Percentiles rank a stretch among this genome's conserved stretches.
phyloP scores from a whole-genome alignment of 192 early-diverging fungal species.

The Geranomyces michiganensis region DNA sequence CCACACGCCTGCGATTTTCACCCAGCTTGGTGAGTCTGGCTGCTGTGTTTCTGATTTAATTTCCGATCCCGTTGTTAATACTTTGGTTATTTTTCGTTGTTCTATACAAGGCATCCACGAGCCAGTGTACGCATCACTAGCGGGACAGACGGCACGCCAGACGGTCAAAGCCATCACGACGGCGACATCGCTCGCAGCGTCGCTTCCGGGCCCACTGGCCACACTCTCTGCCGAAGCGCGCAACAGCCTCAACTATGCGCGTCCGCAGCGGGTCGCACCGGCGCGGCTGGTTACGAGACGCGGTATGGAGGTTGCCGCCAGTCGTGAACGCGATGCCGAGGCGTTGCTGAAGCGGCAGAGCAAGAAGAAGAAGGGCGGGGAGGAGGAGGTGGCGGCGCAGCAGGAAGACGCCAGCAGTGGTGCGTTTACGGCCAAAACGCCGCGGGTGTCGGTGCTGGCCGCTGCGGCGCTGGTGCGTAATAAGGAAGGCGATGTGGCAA shows the following conservation, averaged over 20 bases:
- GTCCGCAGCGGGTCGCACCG: background rate
- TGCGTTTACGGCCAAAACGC: conserved; percentile 24
- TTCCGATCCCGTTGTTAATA: background rate
- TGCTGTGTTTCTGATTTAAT: background rate
- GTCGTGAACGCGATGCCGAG: background rate
- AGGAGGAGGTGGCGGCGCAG: conserved; percentile 2
- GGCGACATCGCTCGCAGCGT: conserved; percentile 30
- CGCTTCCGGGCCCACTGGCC: conserved; percentile 32
- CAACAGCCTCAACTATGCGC: conserved; percentile 39
- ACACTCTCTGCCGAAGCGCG: conserved; percentile 29
- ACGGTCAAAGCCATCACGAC: conserved; percentile 26
- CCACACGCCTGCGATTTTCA: conserved; percentile 49
- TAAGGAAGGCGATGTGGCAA: conserved; percentile 46
- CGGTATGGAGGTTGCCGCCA: conserved; percentile 5
- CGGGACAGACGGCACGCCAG: background rate
- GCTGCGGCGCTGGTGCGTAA: conserved; percentile 44
- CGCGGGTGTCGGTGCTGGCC: conserved; percentile 42
- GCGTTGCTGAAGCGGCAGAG: conserved; percentile 21
- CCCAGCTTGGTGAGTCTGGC: conserved; percentile 38
- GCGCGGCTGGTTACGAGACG: conserved; percentile 37
- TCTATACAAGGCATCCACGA: conserved; percentile 53
- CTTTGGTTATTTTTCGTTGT: background rate
- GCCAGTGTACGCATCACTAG: conserved; percentile 49
- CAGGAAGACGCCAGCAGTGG: background rate
- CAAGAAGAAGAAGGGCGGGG: conserved; percentile 19